Base-by-base conservation (phyloP, 2,329 filamentous ascomycete species). In the Calonectria pseudoreteaudii region DNA sequence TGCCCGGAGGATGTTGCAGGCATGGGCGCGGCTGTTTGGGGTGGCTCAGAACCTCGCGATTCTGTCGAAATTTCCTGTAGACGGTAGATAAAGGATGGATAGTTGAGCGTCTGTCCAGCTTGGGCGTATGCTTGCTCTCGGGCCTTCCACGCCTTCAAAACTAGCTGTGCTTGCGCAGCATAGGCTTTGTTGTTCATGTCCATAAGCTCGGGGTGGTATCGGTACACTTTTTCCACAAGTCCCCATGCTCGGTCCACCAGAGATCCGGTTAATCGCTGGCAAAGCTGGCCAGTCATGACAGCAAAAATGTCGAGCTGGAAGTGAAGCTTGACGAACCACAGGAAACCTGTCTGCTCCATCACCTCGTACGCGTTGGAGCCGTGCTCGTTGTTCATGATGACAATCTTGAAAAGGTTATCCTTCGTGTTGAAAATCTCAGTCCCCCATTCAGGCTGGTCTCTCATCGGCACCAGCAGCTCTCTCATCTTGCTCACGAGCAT, bases 271-370 rank as follows among this genome's bases (percentile, higher is more conserved):
- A 85, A 86, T 47, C 88, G 87, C 38, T 86, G 84, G 74, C 86
- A 87, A 16, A 92, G 86, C 78, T 91, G 88, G 6, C 88, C 88
- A 0, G 88, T 87, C 80, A 91, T 85, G 79, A 90, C 90, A 47
- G 88, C 83, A 74, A 91, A 89, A 30, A 91, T 83, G 70, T 91
- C 90, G 62, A 89, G 82, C 77, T 91, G 90, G 80, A 92, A 91
- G 77, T 91, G 87, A 30, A 85, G 82, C 73, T 87, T 86, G 79
- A 87, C 84, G 76, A 88, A 91, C 90, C 90, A 92, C 14, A 88
- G 78, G 79, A 91, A 92, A 1, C 88, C 88, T 0, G 83, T 85
- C 30, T 86, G 83, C 23, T 83, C 81, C 76, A 87, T 83, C 2
- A 84, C 79, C 31, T 85, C 80, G 76, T 89, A 89, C 16, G 87